Evolutionary conservation across 2,329 filamentous ascomycete species (phyloP), one percentile per base, ranked within the genome.

Genomic region (Pestalotiopsis sp.): DNA sequence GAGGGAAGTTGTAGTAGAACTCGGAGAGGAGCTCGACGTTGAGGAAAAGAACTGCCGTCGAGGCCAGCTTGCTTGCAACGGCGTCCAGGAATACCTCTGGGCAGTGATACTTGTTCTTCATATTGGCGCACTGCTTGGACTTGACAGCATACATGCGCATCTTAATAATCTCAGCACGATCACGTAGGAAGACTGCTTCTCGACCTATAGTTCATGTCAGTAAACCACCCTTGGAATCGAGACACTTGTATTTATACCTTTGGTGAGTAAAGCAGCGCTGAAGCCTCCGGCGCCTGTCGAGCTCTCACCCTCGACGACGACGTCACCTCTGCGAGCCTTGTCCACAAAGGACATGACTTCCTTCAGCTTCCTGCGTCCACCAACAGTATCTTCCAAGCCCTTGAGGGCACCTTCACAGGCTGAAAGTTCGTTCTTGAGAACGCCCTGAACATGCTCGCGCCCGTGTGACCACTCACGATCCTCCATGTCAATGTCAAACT

Each of bases 1-100:
- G 89, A 0, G 96, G 96, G 81, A 99, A 99, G 78, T 96, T 94
- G 82, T 98, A 97, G 83, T 97, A 98, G 79, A 98, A 99, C 77
- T 99, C 97, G 2, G 93, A 95, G 20, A 99, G 88, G 23, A 99
- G 87, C 82, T 99, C 97, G 12, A 98, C 96, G 76, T 99, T 98
- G 38, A 99, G 88, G 85, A 99, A 99, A 0, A 99, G 89, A 9
- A 99, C 96, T 2, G 96, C 95, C 0, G 96, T 99, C 1, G 94
- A 92, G 3, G 95, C 97, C 63, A 99, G 88, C 81, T 98, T 98
- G 73, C 95, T 93, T 1, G 96, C 95, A 2, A 97, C 96, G 3
- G 97, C 94, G 76, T 99, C 95, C n/a, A 99, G 89, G 84, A 99
- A 99, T 17, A 99, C 89, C 79, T 99, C 96, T 0, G 96, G 96